Evolutionary conservation across 2,329 filamentous ascomycete species (phyloP).

Genomic region (Beauveria rudraprayagi): DNA sequence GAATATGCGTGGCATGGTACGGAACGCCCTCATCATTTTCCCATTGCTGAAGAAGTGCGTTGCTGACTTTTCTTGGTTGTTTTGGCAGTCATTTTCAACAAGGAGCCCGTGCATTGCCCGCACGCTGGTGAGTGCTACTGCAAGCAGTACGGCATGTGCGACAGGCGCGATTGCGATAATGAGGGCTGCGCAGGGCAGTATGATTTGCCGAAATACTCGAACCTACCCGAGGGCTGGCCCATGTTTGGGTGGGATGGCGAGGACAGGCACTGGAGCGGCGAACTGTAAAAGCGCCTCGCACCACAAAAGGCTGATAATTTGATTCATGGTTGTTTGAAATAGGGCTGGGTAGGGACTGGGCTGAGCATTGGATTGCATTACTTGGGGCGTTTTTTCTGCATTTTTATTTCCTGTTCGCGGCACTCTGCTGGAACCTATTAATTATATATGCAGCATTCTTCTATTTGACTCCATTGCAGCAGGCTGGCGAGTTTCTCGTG

Average conservation of each 20-base stretch:
- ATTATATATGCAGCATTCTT: not conserved
- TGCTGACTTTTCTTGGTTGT: not conserved
- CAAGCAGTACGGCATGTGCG: conserved; percentile 56
- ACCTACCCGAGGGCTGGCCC: conserved; percentile 55
- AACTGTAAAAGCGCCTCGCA: not conserved
- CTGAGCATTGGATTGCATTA: not conserved
- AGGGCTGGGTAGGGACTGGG: not conserved
- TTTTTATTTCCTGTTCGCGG: not conserved
- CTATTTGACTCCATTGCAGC: not conserved
- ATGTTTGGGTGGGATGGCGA: conserved; percentile 41
- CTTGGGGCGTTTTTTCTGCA: not conserved
- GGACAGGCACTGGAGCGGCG: conserved; percentile 17
- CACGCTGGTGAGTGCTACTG: conserved; percentile 56
- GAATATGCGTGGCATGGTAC: conserved; percentile 60
- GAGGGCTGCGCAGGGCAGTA: conserved; percentile 50
- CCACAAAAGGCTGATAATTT: not conserved
- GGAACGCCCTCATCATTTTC: not conserved
- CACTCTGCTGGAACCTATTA: not conserved
- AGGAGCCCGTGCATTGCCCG: conserved; percentile 52
- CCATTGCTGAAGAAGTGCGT: not conserved
- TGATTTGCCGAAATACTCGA: conserved; percentile 47
- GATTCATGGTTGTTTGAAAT: not conserved
- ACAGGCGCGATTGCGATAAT: conserved; percentile 28
- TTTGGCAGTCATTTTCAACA: conserved; percentile 47
- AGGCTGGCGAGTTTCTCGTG: not conserved